phyloP scores from a whole-genome alignment of 1,139 yeast genomes.

The Debaryomycetaceae sp. region DNA sequence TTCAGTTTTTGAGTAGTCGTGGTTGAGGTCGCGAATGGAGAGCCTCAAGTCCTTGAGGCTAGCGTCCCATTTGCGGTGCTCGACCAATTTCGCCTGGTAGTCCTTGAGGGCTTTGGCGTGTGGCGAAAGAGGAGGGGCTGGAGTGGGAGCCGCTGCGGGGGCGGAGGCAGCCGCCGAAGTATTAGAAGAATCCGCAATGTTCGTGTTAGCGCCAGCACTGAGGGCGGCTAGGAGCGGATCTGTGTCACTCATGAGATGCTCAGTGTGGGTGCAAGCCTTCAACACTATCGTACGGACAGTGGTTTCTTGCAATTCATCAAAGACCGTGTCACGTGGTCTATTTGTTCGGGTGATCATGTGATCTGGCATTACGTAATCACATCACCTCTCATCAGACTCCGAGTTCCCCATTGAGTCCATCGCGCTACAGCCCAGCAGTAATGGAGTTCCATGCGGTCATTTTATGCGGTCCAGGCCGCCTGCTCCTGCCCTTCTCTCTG shows the following conservation, averaged over 20 bases:
- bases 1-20: slow-evolving; percentile 85
- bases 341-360: no score
- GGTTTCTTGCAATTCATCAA: no score
- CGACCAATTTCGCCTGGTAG: slow-evolving; percentile 78
- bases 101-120: slow-evolving; percentile 70
- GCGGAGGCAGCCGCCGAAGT: not conserved
- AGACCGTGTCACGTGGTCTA: no score
- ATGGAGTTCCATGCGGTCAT: slow-evolving; percentile 93
- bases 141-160: slow-evolving; percentile 3
- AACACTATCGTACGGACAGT: no score
- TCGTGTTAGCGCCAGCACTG: slow-evolving; percentile 25
- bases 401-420: no score
- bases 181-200: slow-evolving; percentile 1
- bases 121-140: slow-evolving; percentile 44
- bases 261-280: no score
- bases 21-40: slow-evolving; percentile 75
- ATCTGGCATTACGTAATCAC: no score
- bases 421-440: no score
- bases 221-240: slow-evolving; percentile 71
- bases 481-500: slow-evolving; percentile 60
- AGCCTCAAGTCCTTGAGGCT: slow-evolving; percentile 77
- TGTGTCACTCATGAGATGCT: slow-evolving; percentile 49
- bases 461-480: slow-evolving; percentile 76
- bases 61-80: slow-evolving; percentile 93
- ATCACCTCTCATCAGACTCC: no score